phyloP scores from a whole-genome alignment of 2,329 filamentous ascomycete genomes.

The Aspergillus persii region DNA sequence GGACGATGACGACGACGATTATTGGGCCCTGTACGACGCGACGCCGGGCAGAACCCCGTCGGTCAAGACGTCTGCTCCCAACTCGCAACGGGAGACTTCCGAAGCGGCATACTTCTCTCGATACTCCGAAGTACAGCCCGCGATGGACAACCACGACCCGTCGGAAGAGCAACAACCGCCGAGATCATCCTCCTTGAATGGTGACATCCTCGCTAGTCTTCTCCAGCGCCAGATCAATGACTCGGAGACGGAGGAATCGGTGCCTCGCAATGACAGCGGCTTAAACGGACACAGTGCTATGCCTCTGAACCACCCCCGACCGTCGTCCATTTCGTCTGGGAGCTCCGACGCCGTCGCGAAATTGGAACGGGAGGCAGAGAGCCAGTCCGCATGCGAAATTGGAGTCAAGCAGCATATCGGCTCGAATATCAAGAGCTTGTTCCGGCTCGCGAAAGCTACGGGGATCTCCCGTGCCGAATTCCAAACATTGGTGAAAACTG shows the following conservation, averaged over 20 bases:
- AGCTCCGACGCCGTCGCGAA: conserved; percentile 52
- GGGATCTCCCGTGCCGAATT: conserved; percentile 61
- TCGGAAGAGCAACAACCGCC: conserved; percentile 51
- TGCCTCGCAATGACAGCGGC: conserved; percentile 21
- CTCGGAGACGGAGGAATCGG: conserved; percentile 16
- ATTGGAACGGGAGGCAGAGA: conserved; percentile 54
- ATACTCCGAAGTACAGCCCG: conserved; percentile 63
- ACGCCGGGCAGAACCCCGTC: conserved; percentile 54
- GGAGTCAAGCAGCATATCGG: conserved; percentile 64
- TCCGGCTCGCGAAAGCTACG: conserved; percentile 56
- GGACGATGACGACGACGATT: conserved; percentile 61
- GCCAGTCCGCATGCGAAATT: conserved; percentile 54
- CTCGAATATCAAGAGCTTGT: conserved; percentile 63
- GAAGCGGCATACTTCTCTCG: conserved; percentile 61
- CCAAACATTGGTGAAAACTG: conserved; percentile 56
- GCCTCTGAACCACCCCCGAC: conserved; percentile 42
- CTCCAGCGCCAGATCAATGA: conserved; percentile 39
- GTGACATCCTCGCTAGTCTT: conserved; percentile 47
- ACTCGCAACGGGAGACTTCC: conserved; percentile 36
- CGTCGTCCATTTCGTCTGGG: conserved; percentile 41
- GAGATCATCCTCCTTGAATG: conserved; percentile 54
- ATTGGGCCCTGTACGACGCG: conserved; percentile 64
- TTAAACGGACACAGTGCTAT: conserved; percentile 24
- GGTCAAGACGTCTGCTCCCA: conserved; percentile 35
- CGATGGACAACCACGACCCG: conserved; percentile 62